A percentile compares a stretch with the other conserved stretches of the same genome.
phyloP scores from a whole-genome alignment of 2,329 filamentous ascomycete genomes.

The Talaromyces sp. region DNA sequence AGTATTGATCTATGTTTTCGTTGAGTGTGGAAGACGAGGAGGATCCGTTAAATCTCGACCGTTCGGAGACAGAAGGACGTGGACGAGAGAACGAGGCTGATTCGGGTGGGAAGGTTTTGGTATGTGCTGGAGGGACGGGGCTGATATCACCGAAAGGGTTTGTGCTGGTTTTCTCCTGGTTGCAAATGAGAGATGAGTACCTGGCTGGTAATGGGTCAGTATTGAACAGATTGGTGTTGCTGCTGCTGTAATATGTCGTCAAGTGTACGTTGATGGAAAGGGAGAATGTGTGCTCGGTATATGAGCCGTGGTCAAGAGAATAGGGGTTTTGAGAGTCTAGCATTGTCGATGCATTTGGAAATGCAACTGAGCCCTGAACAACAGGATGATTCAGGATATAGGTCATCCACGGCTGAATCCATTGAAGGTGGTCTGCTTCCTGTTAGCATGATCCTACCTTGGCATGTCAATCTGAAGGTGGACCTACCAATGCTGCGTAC shows the following conservation, averaged over 20 bases:
- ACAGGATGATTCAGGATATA: constrained; percentile 12
- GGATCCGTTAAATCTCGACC: neutral
- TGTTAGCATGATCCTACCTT: neutral
- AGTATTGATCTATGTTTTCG: constrained; percentile 5
- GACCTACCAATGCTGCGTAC: constrained; percentile 13
- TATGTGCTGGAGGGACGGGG: neutral
- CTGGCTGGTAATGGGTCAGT: neutral
- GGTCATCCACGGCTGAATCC: constrained; percentile 74
- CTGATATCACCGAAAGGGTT: neutral
- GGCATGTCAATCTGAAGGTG: neutral
- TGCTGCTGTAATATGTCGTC: constrained; percentile 13
- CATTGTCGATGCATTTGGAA: constrained; percentile 56
- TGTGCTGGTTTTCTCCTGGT: neutral
- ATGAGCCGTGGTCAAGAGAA: constrained; percentile 41
- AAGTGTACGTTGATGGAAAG: constrained; percentile 48
- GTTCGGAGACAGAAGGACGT: neutral
- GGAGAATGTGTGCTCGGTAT: constrained; percentile 66
- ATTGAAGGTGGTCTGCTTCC: constrained; percentile 70
- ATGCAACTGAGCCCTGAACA: constrained; percentile 7
- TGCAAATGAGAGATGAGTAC: neutral
- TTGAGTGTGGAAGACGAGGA: neutral
- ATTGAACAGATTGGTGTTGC: neutral
- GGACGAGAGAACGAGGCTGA: neutral
- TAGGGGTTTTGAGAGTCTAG: constrained; percentile 26
- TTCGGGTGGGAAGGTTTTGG: neutral